Evolutionary conservation across 116 monocot genomes (phyloP), one percentile per base, ranked within the genome.

Genomic region (Papilionanthe hybrid): DNA sequence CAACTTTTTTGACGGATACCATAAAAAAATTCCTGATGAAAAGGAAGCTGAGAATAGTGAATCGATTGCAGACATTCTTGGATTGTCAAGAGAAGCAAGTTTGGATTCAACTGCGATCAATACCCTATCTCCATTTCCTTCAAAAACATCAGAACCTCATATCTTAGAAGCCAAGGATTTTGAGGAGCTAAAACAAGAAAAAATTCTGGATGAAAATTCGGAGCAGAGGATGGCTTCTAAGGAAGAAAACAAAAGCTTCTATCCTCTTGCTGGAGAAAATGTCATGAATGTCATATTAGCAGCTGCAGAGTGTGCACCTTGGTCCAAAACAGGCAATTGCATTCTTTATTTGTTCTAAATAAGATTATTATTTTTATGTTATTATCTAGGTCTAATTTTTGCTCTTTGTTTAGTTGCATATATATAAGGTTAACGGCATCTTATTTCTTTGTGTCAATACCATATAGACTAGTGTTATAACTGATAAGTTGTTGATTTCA

Each of bases 221-320:
- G 57, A 80, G 55, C 37, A 75, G 47, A 78, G 27, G 78, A 78
- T 48, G 9, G 72, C 67, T 82, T 69, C 80, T 76, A 82, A 83
- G 47, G 83, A 90, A 79, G 82, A 75, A 77, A 77, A 84, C 25
- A 56, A 82, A 49, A 83, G 84, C 48, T 30, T 71, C 44, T 75
- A 72, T 78, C 92, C 94, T 20, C 81, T 93, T 80, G 89, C 96
- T 72, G 90, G 93, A 29, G 72, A 11, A 12, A 89, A 96, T 87
- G 93, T 87, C 82, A 93, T 96, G 93, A 96, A 96, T 80, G 77
- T 96, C 75, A 91, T 96, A 63, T 25, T 96, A 63, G 92, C 90
- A 58, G 84, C 96, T 53, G 90, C 90, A 82, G 96, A 96, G 86
- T 96, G 96, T 76, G 89, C 91, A 72, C 96, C 93, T 82, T 96